phyloP scores from a whole-genome alignment of 164 flowering plant species.

The Chimonanthus salicifolius region DNA sequence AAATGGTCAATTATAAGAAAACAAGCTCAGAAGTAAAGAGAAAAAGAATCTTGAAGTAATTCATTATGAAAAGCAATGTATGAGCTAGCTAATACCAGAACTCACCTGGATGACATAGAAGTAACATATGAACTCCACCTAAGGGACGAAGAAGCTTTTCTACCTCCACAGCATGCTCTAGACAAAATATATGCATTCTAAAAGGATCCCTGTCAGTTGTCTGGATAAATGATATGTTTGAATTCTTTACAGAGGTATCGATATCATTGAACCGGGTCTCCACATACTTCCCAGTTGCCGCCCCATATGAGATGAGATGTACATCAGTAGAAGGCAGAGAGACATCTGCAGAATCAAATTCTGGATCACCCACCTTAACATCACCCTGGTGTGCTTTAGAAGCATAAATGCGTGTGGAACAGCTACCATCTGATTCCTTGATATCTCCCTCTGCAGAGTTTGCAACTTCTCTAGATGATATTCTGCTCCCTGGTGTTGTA shows the following conservation, averaged over 20 bases:
- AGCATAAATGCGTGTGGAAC: slow-evolving; percentile 3
- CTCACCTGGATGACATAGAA: slow-evolving; percentile 88
- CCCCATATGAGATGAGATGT: slow-evolving; percentile 14
- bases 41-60: neutral
- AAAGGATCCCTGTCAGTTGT: slow-evolving; percentile 64
- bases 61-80: neutral
- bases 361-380: slow-evolving; percentile 11
- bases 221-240: slow-evolving; percentile 23
- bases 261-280: slow-evolving; percentile 21
- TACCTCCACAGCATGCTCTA: slow-evolving; percentile 91
- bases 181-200: slow-evolving; percentile 85
- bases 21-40: too few species aligned
- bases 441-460: neutral
- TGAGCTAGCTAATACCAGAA: neutral
- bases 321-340: slow-evolving; percentile 6
- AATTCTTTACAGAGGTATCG: slow-evolving; percentile 20
- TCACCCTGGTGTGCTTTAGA: slow-evolving; percentile 9
- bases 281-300: slow-evolving; percentile 11
- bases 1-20: too few species aligned
- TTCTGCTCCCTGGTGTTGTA: slow-evolving; percentile 2
- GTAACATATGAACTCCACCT: slow-evolving; percentile 75
- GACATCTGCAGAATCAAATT: slow-evolving; percentile 5
- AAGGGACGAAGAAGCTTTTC: slow-evolving; percentile 67
- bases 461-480: slow-evolving; percentile 6
- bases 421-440: slow-evolving; percentile 6